Evolutionary conservation across 2,329 filamentous ascomycete species (phyloP), one percentile per base, ranked within the genome.

Genomic region (Erysiphe neolycopersici): DNA sequence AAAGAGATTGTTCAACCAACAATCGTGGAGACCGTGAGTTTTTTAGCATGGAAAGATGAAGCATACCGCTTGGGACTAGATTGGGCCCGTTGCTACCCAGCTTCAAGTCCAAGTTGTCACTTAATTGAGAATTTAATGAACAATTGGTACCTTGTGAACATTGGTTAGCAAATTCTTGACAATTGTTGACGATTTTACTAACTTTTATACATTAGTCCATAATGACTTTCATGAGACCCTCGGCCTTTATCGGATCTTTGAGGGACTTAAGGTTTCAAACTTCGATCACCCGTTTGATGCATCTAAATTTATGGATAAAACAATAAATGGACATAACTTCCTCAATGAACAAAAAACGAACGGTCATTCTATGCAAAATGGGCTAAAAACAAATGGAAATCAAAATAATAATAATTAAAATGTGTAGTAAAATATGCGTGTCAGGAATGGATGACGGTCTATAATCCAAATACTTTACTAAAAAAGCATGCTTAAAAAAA

Each of bases 1-100:
- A 92, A 95, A 60, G 89, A 98, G 61, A 94, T 98, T 56, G 85
- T 98, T n/a, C 89, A 98, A 60, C 89, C 89, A 13, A 98, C 89
- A n/a, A 94, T 98, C 54, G 89, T 98, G 43, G 89, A 98, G 63
- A 91, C 82, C 16, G 78, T 98, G 58, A 92, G 82, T 59, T 98
- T 98, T 69, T 66, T 98, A 44, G 89, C 89, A 2, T 98, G 89
- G 89, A 92, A 92, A 62, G 89, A 98, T 52, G 89, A 98, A 61
- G 91, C 92, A 14, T 98, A 84, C 66, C 74, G 81, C 47, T 69
- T 98, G 10, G 89, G 89, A 44, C 70, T 79, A 46, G 85, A 98
- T 56, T 98, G 89, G 89, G 81, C 82, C 18, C 81, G 82, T 54
- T 98, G 89, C 58, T 83, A 92, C 56, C 73, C 84, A 33, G 67